These are phyloP conservation scores for Halophytophthora batemanensis DNA, from an alignment of 352 stramenopile species.

Conservation along the genomic window DNA sequence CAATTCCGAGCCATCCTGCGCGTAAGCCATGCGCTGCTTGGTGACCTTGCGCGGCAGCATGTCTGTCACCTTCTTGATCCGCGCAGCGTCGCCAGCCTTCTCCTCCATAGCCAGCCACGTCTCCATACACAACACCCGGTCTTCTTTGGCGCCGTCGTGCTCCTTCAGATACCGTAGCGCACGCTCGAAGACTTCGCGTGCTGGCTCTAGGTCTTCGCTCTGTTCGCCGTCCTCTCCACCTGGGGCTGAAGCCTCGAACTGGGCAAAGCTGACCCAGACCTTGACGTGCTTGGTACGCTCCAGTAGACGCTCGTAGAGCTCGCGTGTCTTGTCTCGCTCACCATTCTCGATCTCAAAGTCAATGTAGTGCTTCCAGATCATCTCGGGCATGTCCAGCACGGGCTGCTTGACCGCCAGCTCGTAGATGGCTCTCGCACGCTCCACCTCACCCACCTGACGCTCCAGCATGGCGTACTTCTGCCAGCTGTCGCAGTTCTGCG, in stretches of 20 bases:
- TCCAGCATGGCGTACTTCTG: conserved; percentile 96
- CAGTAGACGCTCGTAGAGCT: conserved; percentile 95
- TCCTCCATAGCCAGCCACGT: conserved; percentile 95
- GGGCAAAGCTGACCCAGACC: conserved; percentile 91
- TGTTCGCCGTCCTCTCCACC: conserved; percentile 18
- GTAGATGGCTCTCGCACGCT: conserved; percentile 93
- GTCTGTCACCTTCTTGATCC: conserved; percentile 87
- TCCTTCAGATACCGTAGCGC: conserved; percentile 92
- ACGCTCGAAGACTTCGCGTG: conserved; percentile 90
- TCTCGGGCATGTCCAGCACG: conserved; percentile 97
- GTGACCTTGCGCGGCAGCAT: conserved; percentile 96
- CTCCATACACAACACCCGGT: conserved; percentile 96
- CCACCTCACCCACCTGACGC: conserved; percentile 92
- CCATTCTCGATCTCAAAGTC: conserved; percentile 96
- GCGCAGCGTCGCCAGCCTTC: conserved; percentile 42
- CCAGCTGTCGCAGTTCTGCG: conserved; percentile 93
- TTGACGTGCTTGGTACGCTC: conserved; percentile 98
- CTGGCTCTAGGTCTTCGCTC: conserved; percentile 52
- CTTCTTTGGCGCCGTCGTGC: conserved; percentile 83
- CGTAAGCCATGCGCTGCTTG: conserved; percentile 94
- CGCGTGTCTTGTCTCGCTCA: conserved; percentile 82
- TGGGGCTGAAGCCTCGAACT: conserved; percentile 72
- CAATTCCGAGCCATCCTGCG: conserved; percentile 87
- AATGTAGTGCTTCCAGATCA: conserved; percentile 99
- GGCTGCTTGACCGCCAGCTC: conserved; percentile 95